Evolutionary conservation across 2,329 filamentous ascomycete genomes (phyloP).

Genomic region (Verticillium alfalfae): DNA sequence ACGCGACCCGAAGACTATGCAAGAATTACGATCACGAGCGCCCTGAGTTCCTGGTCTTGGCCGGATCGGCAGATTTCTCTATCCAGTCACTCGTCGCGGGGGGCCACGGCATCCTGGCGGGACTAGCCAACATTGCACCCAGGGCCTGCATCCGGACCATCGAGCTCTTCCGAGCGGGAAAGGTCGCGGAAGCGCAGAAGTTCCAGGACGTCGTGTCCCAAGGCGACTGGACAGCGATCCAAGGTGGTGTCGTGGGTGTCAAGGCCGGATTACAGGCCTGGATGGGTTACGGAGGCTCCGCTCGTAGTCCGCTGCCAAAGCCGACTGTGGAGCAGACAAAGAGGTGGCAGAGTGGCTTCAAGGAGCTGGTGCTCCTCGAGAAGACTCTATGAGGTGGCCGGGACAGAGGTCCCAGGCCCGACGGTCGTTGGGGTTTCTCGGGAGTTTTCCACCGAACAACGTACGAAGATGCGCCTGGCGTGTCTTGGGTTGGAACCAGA

Average conservation of each 20-base stretch:
- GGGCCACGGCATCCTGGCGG: slow-evolving; percentile 66
- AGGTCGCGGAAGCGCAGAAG: slow-evolving; percentile 50
- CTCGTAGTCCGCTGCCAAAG: slow-evolving; percentile 40
- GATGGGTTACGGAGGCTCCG: slow-evolving; percentile 57
- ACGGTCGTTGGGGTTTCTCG: neutral
- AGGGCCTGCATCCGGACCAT: slow-evolving; percentile 57
- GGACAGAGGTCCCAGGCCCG: neutral
- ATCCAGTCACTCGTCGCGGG: slow-evolving; percentile 65
- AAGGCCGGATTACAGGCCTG: slow-evolving; percentile 60
- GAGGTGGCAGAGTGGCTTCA: slow-evolving; percentile 51
- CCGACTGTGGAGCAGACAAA: slow-evolving; percentile 42
- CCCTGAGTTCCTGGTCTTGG: slow-evolving; percentile 62
- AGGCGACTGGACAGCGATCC: slow-evolving; percentile 65
- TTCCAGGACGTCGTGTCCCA: slow-evolving; percentile 49
- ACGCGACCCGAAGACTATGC: slow-evolving; percentile 43
- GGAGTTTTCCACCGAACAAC: neutral
- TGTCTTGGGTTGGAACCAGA: neutral
- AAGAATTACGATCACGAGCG: slow-evolving; percentile 19
- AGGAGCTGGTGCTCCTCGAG: slow-evolving; percentile 45
- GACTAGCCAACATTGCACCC: slow-evolving; percentile 65
- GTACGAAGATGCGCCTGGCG: neutral
- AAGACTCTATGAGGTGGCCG: slow-evolving; percentile 31
- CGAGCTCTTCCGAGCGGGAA: slow-evolving; percentile 53
- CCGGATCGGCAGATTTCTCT: slow-evolving; percentile 69
- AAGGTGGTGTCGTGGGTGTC: slow-evolving; percentile 63